Evolutionary conservation across 768 basidiomycete genomes (phyloP), one percentile per base, ranked within the genome.

Genomic region (Gyrodon lividus): DNA sequence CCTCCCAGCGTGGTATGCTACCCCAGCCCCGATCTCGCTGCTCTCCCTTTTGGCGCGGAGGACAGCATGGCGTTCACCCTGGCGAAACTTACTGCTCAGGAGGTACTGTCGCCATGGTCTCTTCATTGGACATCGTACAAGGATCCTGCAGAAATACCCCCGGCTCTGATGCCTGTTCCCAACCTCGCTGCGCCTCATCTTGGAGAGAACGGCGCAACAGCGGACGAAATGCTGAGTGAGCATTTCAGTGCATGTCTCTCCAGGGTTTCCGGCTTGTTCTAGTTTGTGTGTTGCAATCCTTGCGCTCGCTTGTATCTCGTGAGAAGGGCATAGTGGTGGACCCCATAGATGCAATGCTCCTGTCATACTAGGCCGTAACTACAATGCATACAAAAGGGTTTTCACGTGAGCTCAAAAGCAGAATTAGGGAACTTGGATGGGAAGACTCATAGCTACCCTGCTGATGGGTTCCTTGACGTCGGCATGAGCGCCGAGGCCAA

Each of bases 371-470:
- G 17, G 16, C n/a, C 5, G n/a, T 37, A 2, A 19, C 17, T 19
- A 37, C 35, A n/a, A n/a, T 37, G 17, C 8, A 37, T 37, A 12
- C 31, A 31, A 14, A 30, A 28, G 34, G 4, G n/a, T 35, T 13
- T 16, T 14, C n/a, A n/a, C 6, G 9, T 20, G 24, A n/a, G 7
- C 13, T n/a, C n/a, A n/a, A 35, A 6, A 35, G 6, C 6, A 1
- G 23, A 24, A 35, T 64, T 42, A 59, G 20, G 42, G 38, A 3
- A 51, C 62, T 39, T 45, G 42, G 37, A 56, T 44, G 6, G 69
- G 62, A 48, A 78, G 64, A 17, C 77, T 76, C 78, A 80, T 79
- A 44, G 76, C 75, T 4, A 67, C 57, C 59, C 68, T 68, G 4
- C 70, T 71, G 3, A 72, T 54, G 5, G 63, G 57, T 19, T 55